These are phyloP conservation scores for Brassica juncea DNA, from an alignment of 345 rosid species.

Conservation along the genomic window DNA sequence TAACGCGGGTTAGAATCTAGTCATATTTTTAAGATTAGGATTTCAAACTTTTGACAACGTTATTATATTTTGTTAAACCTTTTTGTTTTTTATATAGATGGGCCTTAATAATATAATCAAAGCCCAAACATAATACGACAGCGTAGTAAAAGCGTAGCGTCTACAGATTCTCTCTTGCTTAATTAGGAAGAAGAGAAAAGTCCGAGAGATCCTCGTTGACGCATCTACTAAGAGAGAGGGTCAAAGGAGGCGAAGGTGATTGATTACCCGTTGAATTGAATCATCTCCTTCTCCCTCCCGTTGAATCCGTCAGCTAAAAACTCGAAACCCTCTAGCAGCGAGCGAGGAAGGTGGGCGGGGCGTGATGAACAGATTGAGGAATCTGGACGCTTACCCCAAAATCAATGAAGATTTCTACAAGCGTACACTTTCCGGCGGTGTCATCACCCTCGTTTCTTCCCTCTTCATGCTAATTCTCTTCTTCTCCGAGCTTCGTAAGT, in stretches of 20 bases:
- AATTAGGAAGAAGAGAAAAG: background rate
- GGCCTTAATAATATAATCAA: background rate
- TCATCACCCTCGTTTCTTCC: background rate
- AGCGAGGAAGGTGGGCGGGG: background rate
- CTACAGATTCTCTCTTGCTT: background rate
- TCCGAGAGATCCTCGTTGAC: background rate
- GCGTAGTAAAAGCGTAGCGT: background rate
- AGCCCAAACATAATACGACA: background rate
- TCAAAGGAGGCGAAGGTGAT: background rate
- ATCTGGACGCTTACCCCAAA: background rate
- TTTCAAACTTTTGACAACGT: too few species aligned
- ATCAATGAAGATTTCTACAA: background rate
- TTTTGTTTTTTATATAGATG: background rate
- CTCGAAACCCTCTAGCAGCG: background rate
- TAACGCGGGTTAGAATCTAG: too few species aligned
- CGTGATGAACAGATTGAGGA: background rate
- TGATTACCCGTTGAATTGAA: background rate
- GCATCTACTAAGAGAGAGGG: background rate
- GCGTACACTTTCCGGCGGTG: background rate
- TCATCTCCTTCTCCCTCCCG: background rate
- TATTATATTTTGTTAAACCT: too few species aligned
- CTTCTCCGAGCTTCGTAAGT: constrained; percentile 1
- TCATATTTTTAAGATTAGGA: too few species aligned
- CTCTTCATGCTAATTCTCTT: background rate
- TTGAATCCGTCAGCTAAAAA: background rate